Percentiles rank a stretch among this genome's conserved stretches.
Evolutionary conservation across 495 filamentous ascomycete species (phyloP).

Genomic region (Aspergillus cavernicola): DNA sequence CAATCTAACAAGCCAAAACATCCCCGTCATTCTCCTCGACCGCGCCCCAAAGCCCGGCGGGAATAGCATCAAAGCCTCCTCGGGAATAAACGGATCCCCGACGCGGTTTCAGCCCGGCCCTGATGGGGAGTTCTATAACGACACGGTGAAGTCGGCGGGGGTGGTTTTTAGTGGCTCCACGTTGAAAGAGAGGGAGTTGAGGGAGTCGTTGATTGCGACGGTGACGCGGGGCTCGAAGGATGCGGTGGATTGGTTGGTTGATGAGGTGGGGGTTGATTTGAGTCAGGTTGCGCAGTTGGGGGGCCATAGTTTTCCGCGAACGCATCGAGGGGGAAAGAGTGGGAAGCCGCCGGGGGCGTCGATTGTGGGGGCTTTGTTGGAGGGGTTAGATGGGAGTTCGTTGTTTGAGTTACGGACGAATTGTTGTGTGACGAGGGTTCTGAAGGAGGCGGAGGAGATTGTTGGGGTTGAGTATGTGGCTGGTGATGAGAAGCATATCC

Average conservation of each 20-base stretch:
- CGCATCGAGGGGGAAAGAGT: constrained; percentile 50
- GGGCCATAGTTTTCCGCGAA: constrained; percentile 50
- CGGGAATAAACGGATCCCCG: constrained; percentile 58
- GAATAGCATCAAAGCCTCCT: constrained; percentile 61
- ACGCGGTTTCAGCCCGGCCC: constrained; percentile 44
- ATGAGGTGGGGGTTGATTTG: constrained; percentile 51
- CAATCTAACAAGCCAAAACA: constrained; percentile 40
- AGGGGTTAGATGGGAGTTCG: constrained; percentile 34
- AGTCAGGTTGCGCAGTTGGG: constrained; percentile 51
- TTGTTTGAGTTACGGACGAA: constrained; percentile 44
- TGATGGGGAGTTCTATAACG: constrained; percentile 45
- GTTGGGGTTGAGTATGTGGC: constrained; percentile 18
- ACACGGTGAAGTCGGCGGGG: constrained; percentile 49
- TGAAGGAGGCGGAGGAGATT: constrained; percentile 22
- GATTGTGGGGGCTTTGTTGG: constrained; percentile 49
- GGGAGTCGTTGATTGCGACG: constrained; percentile 39
- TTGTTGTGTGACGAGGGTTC: constrained; percentile 42
- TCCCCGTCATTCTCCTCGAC: constrained; percentile 50
- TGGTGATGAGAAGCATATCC: constrained; percentile 14
- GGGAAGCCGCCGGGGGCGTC: constrained; percentile 48
- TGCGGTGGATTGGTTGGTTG: constrained; percentile 49
- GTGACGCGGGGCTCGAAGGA: constrained; percentile 37
- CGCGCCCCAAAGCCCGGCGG: constrained; percentile 53
- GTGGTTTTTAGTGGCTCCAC: neutral
- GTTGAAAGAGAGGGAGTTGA: constrained; percentile 6